These are phyloP conservation scores for Onygena corvina DNA, from an alignment of 2,329 filamentous ascomycete species.

Conservation along the genomic window DNA sequence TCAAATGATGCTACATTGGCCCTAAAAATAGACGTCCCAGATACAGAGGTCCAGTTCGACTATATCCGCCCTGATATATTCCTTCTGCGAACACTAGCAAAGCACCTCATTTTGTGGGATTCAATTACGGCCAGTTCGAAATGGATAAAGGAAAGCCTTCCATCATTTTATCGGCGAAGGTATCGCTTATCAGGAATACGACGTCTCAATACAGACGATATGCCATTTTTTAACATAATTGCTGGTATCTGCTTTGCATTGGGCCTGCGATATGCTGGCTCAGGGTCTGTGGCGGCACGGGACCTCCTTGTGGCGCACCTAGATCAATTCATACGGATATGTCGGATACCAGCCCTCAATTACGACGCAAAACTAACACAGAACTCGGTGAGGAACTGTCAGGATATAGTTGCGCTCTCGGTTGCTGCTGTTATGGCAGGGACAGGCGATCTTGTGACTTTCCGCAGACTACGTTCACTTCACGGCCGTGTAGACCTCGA, in stretches of 20 bases:
- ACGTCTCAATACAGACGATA: constrained; percentile 63
- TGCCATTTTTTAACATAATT: constrained; percentile 86
- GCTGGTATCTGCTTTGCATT: constrained; percentile 72
- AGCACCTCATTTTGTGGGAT: constrained; percentile 88
- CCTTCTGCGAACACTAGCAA: constrained; percentile 74
- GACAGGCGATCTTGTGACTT: constrained; percentile 74
- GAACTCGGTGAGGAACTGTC: constrained; percentile 77
- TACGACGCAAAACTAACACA: constrained; percentile 80
- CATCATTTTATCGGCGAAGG: constrained; percentile 52
- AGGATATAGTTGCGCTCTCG: constrained; percentile 73
- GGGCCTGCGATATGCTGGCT: constrained; percentile 62
- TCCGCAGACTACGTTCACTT: constrained; percentile 72
- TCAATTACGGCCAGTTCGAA: constrained; percentile 57
- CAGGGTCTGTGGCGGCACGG: constrained; percentile 56
- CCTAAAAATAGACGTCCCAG: constrained; percentile 82
- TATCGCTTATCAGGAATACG: constrained; percentile 49
- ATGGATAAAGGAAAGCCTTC: constrained; percentile 68
- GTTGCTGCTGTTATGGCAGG: constrained; percentile 88
- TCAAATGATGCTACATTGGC: constrained; percentile 79
- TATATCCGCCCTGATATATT: constrained; percentile 91
- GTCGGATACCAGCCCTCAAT: constrained; percentile 47
- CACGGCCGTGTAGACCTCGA: constrained; percentile 77
- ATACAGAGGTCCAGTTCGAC: constrained; percentile 82
- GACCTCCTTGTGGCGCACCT: constrained; percentile 75
- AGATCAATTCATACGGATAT: constrained; percentile 72